Conservation (phyloP, 2,329 filamentous ascomycete genomes). For the Epichloe sp. region DNA sequence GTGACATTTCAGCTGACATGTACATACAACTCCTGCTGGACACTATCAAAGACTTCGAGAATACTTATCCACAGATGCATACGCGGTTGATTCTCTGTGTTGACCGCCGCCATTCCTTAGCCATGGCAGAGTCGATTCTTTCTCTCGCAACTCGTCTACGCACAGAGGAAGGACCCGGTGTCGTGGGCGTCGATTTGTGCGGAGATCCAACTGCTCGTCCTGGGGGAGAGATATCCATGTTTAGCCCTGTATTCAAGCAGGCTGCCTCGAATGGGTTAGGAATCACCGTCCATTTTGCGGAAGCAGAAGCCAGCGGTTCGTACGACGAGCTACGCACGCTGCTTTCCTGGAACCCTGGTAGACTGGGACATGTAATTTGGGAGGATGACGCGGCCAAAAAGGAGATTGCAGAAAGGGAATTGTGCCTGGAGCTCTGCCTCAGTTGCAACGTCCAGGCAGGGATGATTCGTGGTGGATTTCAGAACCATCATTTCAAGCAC, state of each 20-base stretch:
- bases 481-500: constrained; percentile 64
- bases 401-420: constrained; percentile 34
- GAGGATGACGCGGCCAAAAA: constrained; percentile 47
- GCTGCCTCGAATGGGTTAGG: constrained; percentile 43
- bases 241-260: constrained; percentile 43
- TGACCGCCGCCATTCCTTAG: constrained; percentile 49
- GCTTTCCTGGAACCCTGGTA: constrained; percentile 50
- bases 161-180: constrained; percentile 34
- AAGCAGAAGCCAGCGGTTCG: constrained; percentile 44
- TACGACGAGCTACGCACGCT: constrained; percentile 49
- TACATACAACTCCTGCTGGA: constrained; percentile 56
- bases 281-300: constrained; percentile 68
- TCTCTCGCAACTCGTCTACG: constrained; percentile 39
- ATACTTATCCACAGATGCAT: constrained; percentile 31
- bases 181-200: constrained; percentile 68
- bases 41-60: constrained; percentile 43
- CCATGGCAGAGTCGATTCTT: constrained; percentile 50
- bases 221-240: constrained; percentile 46
- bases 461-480: constrained; percentile 53
- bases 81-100: constrained; percentile 60
- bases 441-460: constrained; percentile 70
- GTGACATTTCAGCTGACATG: constrained; percentile 41
- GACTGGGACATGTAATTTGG: constrained; percentile 70
- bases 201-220: constrained; percentile 48
- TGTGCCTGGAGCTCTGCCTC: constrained; percentile 65